These are phyloP conservation scores for Ophiocordyceps camponoti-floridani DNA, from an alignment of 2,329 filamentous ascomycete genomes.

Conservation along the genomic window DNA sequence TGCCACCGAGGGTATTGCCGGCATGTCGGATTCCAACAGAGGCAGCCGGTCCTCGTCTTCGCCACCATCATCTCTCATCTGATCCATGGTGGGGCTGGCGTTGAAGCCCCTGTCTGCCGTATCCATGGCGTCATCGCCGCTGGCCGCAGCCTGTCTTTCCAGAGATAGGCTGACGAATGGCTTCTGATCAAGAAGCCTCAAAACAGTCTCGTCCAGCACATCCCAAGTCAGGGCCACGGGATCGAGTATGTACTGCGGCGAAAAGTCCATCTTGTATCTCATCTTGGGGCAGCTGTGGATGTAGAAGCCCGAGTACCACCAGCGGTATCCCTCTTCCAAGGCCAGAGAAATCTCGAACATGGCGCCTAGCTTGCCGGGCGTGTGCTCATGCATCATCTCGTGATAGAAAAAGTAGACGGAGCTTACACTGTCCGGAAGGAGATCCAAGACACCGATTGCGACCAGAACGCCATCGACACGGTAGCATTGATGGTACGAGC, in stretches of 20 bases:
- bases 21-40: conserved; percentile 46
- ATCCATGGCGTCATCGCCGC: neutral
- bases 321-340: conserved; percentile 48
- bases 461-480: conserved; percentile 58
- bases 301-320: conserved; percentile 70
- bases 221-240: conserved; percentile 48
- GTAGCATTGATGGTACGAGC: conserved; percentile 71
- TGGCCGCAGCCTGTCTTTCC: conserved; percentile 9
- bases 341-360: conserved; percentile 56
- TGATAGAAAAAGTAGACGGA: conserved; percentile 75
- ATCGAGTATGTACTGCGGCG: conserved; percentile 57
- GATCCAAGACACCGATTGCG: conserved; percentile 59
- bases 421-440: conserved; percentile 60
- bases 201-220: conserved; percentile 30
- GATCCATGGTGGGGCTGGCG: neutral
- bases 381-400: conserved; percentile 50
- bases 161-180: conserved; percentile 34
- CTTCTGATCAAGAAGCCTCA: conserved; percentile 31
- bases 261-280: conserved; percentile 69
- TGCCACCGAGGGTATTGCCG: conserved; percentile 40
- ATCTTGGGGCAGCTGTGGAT: conserved; percentile 71
- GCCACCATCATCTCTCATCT: conserved; percentile 2
- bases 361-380: conserved; percentile 60
- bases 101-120: neutral
- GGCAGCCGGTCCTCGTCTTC: conserved; percentile 9